phyloP scores from a whole-genome alignment of 2,329 filamentous ascomycete species.

The Capronia americana region DNA sequence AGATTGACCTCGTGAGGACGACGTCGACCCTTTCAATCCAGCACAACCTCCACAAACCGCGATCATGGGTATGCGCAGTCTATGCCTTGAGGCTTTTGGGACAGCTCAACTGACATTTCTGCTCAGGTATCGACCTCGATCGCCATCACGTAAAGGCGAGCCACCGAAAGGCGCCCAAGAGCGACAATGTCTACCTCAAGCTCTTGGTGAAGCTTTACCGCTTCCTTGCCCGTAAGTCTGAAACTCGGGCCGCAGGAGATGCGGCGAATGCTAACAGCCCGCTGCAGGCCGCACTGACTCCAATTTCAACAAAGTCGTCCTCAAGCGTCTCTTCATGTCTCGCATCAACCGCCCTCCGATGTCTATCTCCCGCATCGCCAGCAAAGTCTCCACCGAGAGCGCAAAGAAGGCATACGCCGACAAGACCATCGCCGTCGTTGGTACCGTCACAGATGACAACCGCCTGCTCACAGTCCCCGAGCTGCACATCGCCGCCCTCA shows the following conservation, averaged over 20 bases:
- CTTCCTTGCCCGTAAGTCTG: conserved; percentile 86
- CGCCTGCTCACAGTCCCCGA: conserved; percentile 89
- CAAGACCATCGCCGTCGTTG: conserved; percentile 92
- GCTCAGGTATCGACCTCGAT: conserved; percentile 63
- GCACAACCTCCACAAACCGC: conserved; percentile 33
- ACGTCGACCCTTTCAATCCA: conserved; percentile 32
- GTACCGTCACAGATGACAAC: conserved; percentile 97
- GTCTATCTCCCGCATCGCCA: conserved; percentile 87
- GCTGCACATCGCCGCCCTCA: conserved; percentile 89
- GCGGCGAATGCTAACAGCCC: conserved; percentile 24
- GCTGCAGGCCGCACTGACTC: conserved; percentile 86
- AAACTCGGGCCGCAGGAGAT: conserved; percentile 3
- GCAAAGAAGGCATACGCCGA: conserved; percentile 63
- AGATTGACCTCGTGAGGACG: conserved; percentile 27
- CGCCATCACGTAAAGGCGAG: conserved; percentile 68
- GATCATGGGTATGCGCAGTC: conserved; percentile 38
- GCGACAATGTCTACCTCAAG: conserved; percentile 97
- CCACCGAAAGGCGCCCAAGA: conserved; percentile 96
- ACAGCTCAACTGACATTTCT: conserved; percentile 19
- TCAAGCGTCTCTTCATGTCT: conserved; percentile 97
- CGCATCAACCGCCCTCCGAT: conserved; percentile 97
- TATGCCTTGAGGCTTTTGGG: neutral
- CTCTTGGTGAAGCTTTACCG: conserved; percentile 98
- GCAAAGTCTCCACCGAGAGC: conserved; percentile 58
- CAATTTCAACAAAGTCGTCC: conserved; percentile 98